Percentiles rank a stretch among this genome's conserved stretches.
Evolutionary conservation across 805 yeast species (phyloP).

Genomic region (Ogataea corticis): DNA sequence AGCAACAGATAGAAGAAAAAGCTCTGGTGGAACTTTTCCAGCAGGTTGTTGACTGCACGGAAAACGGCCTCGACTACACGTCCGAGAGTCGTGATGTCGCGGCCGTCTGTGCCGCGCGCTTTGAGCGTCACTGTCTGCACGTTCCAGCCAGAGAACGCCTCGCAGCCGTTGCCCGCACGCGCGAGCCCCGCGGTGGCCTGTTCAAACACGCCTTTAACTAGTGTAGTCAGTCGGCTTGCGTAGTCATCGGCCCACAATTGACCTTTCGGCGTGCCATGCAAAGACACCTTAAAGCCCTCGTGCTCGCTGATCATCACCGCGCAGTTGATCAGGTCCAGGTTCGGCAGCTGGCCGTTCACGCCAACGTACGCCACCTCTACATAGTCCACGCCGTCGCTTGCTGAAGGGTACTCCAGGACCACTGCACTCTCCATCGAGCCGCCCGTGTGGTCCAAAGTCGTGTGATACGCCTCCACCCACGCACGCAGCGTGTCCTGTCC

Average conservation of each 20-base stretch:
- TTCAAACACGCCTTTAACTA: slow-evolving; percentile 65
- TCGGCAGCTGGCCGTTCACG: slow-evolving; percentile 93
- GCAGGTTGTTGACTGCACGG: slow-evolving; percentile 84
- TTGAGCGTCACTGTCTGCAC: slow-evolving; percentile 83
- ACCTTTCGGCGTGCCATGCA: slow-evolving; percentile 58
- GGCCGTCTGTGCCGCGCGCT: slow-evolving; percentile 54
- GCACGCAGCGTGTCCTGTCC: slow-evolving; percentile 65
- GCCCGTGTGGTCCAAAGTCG: slow-evolving; percentile 79
- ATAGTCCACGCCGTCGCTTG: slow-evolving; percentile 66
- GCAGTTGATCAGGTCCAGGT: slow-evolving; percentile 83
- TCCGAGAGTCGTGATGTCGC: slow-evolving; percentile 89
- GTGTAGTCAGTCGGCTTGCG: slow-evolving; percentile 53
- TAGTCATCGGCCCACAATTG: slow-evolving; percentile 50
- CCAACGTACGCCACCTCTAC: slow-evolving; percentile 83
- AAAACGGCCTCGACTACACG: slow-evolving; percentile 84
- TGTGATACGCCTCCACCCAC: slow-evolving; percentile 96
- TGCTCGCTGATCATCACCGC: slow-evolving; percentile 73
- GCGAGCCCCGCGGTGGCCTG: slow-evolving; percentile 70
- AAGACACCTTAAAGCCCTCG: slow-evolving; percentile 68
- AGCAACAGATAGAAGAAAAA: slow-evolving; percentile 88
- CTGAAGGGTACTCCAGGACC: slow-evolving; percentile 71
- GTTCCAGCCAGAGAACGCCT: slow-evolving; percentile 94
- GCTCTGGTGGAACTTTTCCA: slow-evolving; percentile 96
- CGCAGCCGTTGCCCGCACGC: slow-evolving; percentile 59
- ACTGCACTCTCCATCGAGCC: slow-evolving; percentile 93